Base-by-base conservation (phyloP, 2,329 filamentous ascomycete species). In the Trichoderma simmonsii region DNA sequence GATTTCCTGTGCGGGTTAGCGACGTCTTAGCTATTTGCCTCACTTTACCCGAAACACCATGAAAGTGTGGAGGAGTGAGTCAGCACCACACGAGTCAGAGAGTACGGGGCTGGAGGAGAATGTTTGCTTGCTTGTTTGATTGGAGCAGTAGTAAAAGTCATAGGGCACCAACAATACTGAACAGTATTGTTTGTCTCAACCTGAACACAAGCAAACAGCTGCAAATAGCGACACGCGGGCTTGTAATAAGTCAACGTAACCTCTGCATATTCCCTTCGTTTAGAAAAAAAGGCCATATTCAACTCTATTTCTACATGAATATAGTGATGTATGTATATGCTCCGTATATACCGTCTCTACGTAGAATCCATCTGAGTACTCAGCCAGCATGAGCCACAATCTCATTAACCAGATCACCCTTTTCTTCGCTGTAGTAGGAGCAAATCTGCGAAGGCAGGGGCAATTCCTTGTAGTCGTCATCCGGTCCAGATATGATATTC, bases 321-420 rank as follows among this genome's bases (percentile, higher is more conserved):
- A 66, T 71, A 57, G 48, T 67, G 15, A 14, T 56, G 32, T 65
- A 56, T 67, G 54, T 67, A 67, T 67, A 21, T 39, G 54, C 51
- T 59, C 54, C 65, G 18, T 69, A 69, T 69, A 69, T 69, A 69
- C 65, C 56, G 21, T 18, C 34, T 30, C 32, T 59, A 48, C 28
- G 57, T 54, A 21, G 48, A 54, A 51, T 51, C 14, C n/a, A 24
- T 39, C 14, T 6, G 43, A 26, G 14, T 34, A 34, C 24, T 79
- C 86, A 98, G 71, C 95, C 95, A 74, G 93, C 90, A 83, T 98
- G 95, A 78, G 96, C 94, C 21, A 99, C 96, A 81, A 99, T 98
- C 87, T 98, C 95, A 79, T 90, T 97, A 32, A 95, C 88, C 74
- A 98, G 80, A 75, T 92, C 90, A 26, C 93, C 92, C 82, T 94